These are phyloP conservation scores for Colletotrichum noveboracense DNA, from an alignment of 2,329 filamentous ascomycete species.

Conservation along the genomic window DNA sequence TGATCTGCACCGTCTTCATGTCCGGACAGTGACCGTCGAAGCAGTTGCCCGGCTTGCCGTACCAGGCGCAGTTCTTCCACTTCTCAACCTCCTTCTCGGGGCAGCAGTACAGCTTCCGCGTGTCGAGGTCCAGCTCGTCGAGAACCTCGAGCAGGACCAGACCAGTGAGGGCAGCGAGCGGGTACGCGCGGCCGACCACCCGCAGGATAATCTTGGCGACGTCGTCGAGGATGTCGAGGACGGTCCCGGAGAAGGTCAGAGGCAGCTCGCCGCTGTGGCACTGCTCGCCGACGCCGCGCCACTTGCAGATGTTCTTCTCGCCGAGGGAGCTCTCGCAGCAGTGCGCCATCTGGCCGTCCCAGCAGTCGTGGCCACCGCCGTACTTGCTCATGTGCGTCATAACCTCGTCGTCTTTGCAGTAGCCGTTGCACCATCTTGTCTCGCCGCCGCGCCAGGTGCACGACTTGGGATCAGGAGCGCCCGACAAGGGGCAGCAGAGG, in stretches of 20 bases:
- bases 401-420: conserved; percentile 38
- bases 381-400: conserved; percentile 31
- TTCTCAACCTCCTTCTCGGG: conserved; percentile 26
- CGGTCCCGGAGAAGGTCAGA: conserved; percentile 28
- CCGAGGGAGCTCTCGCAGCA: conserved; percentile 31
- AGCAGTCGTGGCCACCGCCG: conserved; percentile 31
- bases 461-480: conserved; percentile 29
- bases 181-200: neutral
- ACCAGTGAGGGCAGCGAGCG: neutral
- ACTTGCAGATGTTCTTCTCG: conserved; percentile 28
- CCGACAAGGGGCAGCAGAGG: conserved; percentile 35
- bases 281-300: conserved; percentile 21
- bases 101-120: neutral
- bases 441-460: conserved; percentile 36
- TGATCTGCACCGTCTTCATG: conserved; percentile 29
- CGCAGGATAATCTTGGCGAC: neutral
- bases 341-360: conserved; percentile 32
- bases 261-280: conserved; percentile 27
- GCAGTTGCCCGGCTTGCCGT: conserved; percentile 36
- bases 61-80: conserved; percentile 39
- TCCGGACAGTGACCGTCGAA: conserved; percentile 36
- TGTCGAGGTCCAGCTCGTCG: conserved; percentile 21
- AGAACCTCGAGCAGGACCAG: conserved; percentile 18
- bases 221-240: conserved; percentile 12
- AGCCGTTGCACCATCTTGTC: conserved; percentile 31